Conservation (phyloP, 257 asterid genomes). For the Nyctanthes arbortristis region DNA sequence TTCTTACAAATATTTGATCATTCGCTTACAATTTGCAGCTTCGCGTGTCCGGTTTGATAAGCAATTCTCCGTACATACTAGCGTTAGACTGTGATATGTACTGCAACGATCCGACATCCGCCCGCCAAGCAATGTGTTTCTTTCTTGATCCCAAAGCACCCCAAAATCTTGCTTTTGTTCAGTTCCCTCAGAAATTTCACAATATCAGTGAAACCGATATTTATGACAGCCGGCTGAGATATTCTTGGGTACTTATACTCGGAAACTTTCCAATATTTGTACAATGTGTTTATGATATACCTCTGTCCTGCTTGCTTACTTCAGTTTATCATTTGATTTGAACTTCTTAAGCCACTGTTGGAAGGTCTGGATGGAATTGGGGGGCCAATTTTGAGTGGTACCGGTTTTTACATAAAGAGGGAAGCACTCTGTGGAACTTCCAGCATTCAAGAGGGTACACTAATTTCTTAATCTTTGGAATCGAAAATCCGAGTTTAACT, state of each 20-base stretch:
- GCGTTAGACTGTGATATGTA: conserved; percentile 59
- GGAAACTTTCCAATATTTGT: background rate
- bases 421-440: conserved; percentile 44
- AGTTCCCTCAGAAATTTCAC: conserved; percentile 67
- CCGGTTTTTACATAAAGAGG: conserved; percentile 55
- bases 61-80: conserved; percentile 69
- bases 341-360: conserved; percentile 44
- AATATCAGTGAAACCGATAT: conserved; percentile 54
- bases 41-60: conserved; percentile 59
- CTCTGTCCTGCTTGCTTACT: background rate
- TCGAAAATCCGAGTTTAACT: background rate
- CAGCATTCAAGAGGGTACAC: conserved; percentile 27
- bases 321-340: background rate
- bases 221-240: conserved; percentile 39
- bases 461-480: background rate
- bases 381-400: conserved; percentile 53
- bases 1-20: conserved; percentile 5
- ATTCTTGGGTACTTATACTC: conserved; percentile 30
- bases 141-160: conserved; percentile 45
- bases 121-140: conserved; percentile 60
- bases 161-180: conserved; percentile 53
- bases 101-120: conserved; percentile 51
- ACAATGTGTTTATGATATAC: background rate
- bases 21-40: conserved; percentile 43
- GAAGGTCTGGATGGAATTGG: no score